Base-by-base conservation (phyloP, 495 filamentous ascomycete genomes). In the Peziza echinospora region DNA sequence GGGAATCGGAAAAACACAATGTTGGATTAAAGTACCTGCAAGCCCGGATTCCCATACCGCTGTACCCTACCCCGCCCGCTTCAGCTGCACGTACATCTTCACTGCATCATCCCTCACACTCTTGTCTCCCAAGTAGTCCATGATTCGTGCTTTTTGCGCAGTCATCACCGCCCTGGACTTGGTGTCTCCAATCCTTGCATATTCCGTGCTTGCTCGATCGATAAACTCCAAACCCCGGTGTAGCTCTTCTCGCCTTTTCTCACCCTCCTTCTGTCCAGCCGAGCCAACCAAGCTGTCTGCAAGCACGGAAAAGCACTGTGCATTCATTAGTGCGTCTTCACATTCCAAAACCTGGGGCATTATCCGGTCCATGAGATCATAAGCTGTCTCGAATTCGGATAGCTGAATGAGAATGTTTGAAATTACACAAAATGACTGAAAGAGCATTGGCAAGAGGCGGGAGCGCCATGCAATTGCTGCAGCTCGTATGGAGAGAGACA, bases 211-310 rank as follows among this genome's bases (percentile, higher is more conserved):
- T 11, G 81, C 76, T 43, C 64, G 69, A 49, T 82, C 79, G 25
- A 86, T 68, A 25, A 76, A 76, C 34, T 73, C 75, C 34, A 81
- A 54, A 2, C 76, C 80, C 39, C 69, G 71, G 5, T 71, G 72
- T 23, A 85, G 58, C 52, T 74, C 69, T 53, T 82, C 75, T 30
- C 69, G 73, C 24, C 69, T 60, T 17, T 47, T 13, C 17, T 54
- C 5, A 43, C 52, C 28, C 52, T 43, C 44, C 56, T 53, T 26
- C 52, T 59, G 47, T 47, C 59, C 45, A 0, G 84, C 87, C 54
- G 84, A 64, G 0, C 87, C 87, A 70, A 92, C 79, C 53, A 82
- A 71, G 0, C 81, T 79, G 58, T 94, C 85, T 4, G 78, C 83
- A 7, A 92, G 68, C n/a, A 75, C 61, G 17, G 74, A 75, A 61